A percentile compares a stretch with the other conserved stretches of the same genome.
phyloP scores from a whole-genome alignment of 257 asterid species.

The Gynochthodes officinalis region DNA sequence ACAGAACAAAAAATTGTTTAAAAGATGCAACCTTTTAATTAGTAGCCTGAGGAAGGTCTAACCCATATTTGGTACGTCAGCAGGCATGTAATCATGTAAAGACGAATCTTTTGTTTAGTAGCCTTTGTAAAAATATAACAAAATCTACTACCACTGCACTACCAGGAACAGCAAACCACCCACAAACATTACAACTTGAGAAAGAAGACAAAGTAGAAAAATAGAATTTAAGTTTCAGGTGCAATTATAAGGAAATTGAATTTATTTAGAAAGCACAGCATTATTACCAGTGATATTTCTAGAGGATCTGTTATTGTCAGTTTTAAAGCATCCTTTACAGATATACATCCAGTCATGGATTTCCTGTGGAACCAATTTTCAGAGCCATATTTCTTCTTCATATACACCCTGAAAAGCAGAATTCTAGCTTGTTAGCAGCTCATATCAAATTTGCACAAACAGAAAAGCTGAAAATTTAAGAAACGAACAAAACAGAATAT shows the following conservation, averaged over 20 bases:
- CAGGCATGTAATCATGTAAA: background rate
- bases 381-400: slow-evolving; percentile 51
- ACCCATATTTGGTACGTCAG: background rate
- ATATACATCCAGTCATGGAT: slow-evolving; percentile 33
- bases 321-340: slow-evolving; percentile 68
- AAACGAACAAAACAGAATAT: background rate
- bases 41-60: background rate
- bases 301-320: slow-evolving; percentile 49
- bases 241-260: background rate
- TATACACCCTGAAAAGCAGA: slow-evolving; percentile 52
- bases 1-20: slow-evolving; percentile 27
- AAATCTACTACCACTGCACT: background rate
- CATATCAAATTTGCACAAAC: background rate
- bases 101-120: background rate
- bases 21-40: slow-evolving; percentile 8
- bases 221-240: background rate
- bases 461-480: background rate
- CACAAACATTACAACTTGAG: background rate
- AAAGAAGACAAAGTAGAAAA: background rate
- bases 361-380: slow-evolving; percentile 53
- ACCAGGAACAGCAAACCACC: background rate
- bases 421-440: background rate
- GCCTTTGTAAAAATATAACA: background rate
- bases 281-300: slow-evolving; percentile 58
- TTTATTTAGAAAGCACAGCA: background rate